phyloP scores from a whole-genome alignment of 2,329 filamentous ascomycete species.

The Daldinia sp. region DNA sequence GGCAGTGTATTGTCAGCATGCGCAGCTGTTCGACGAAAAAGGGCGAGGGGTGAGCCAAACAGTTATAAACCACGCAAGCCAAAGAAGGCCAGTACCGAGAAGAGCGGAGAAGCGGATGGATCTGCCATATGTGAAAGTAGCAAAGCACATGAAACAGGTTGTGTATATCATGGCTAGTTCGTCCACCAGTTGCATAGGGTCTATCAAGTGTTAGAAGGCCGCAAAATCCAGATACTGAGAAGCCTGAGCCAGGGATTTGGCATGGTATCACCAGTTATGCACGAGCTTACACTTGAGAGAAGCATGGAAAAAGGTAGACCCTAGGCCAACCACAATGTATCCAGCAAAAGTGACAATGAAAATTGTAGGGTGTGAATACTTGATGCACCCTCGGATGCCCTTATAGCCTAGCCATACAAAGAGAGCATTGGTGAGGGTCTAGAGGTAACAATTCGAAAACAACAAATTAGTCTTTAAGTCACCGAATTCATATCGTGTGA shows the following conservation, averaged over 20 bases:
- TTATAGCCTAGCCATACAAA: conserved; percentile 83
- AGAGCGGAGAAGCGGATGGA: conserved; percentile 62
- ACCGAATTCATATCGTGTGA: conserved; percentile 7
- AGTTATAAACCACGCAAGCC: conserved; percentile 76
- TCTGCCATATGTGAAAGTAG: conserved; percentile 79
- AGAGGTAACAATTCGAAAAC: conserved; percentile 46
- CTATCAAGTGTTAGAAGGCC: conserved; percentile 50
- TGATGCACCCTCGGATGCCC: conserved; percentile 79
- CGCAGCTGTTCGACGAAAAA: background rate
- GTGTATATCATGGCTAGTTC: conserved; percentile 72
- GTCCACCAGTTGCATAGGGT: conserved; percentile 71
- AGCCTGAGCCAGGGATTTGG: conserved; percentile 11
- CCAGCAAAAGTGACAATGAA: conserved; percentile 74
- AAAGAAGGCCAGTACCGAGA: conserved; percentile 68
- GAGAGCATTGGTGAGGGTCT: conserved; percentile 83
- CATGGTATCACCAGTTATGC: conserved; percentile 8
- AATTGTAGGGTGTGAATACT: conserved; percentile 78
- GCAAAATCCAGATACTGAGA: conserved; percentile 7
- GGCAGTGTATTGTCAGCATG: conserved; percentile 31
- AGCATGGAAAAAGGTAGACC: conserved; percentile 68
- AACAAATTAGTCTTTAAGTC: conserved; percentile 40
- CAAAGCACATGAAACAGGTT: conserved; percentile 68
- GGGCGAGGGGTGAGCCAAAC: conserved; percentile 55
- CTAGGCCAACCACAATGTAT: conserved; percentile 66
- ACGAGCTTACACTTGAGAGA: conserved; percentile 65